A percentile compares a stretch with the other conserved stretches of the same genome.
Evolutionary conservation across 2,329 filamentous ascomycete genomes (phyloP).

Genomic region (Neopestalotiopsis rosae): DNA sequence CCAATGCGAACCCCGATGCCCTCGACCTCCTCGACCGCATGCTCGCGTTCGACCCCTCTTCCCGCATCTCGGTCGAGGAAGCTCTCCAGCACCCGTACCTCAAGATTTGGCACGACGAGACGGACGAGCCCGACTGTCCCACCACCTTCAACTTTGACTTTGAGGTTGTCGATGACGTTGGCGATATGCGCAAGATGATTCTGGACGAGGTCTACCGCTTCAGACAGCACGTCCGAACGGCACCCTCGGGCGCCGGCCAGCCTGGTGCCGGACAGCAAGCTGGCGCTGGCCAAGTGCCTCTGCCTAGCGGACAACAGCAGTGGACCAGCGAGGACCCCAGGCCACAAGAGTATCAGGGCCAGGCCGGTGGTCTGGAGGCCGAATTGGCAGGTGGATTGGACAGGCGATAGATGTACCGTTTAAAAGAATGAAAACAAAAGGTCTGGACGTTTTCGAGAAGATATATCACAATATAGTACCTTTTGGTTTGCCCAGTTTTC

Average conservation of each 20-base stretch:
- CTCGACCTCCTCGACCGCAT: conserved; percentile 95
- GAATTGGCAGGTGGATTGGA: conserved; percentile 67
- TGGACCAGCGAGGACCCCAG: conserved; percentile 66
- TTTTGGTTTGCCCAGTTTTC: neutral
- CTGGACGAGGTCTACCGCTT: conserved; percentile 92
- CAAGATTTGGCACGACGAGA: conserved; percentile 97
- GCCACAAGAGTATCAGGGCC: conserved; percentile 61
- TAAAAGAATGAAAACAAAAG: neutral
- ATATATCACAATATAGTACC: too few species aligned
- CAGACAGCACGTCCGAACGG: conserved; percentile 66
- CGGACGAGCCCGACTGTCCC: conserved; percentile 92
- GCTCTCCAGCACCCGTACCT: conserved; percentile 96
- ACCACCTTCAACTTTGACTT: conserved; percentile 98
- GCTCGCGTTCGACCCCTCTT: conserved; percentile 95
- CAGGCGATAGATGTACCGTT: conserved; percentile 30
- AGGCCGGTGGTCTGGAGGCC: conserved; percentile 59
- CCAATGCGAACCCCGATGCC: conserved; percentile 92
- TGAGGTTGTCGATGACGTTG: conserved; percentile 94
- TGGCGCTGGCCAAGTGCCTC: conserved; percentile 53
- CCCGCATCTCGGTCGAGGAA: conserved; percentile 91
- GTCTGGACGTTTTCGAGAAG: neutral
- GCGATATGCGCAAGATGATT: conserved; percentile 96
- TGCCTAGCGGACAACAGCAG: conserved; percentile 53
- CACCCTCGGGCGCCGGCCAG: conserved; percentile 43
- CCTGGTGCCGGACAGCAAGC: conserved; percentile 42